phyloP scores from a whole-genome alignment of 306 rosid species.

The Gastrolobium villosum region DNA sequence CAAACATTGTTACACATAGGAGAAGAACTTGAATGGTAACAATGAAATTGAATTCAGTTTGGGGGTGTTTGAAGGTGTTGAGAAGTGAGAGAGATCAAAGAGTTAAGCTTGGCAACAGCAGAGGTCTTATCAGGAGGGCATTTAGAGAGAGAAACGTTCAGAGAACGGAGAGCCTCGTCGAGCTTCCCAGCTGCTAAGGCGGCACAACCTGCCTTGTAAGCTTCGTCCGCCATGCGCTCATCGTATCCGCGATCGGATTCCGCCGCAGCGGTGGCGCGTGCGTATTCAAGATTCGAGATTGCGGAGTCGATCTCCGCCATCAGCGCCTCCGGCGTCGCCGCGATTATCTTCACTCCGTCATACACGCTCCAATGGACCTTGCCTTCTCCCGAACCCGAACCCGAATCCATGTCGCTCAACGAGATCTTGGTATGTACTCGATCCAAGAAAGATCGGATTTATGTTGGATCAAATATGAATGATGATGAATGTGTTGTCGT shows the following conservation, averaged over 20 bases:
- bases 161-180: slow-evolving; percentile 73
- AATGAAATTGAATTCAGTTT: slow-evolving; percentile 28
- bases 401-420: slow-evolving; percentile 15
- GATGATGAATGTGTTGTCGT: too few species aligned
- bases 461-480: too few species aligned
- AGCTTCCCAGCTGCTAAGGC: slow-evolving; percentile 82
- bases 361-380: slow-evolving; percentile 69
- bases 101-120: slow-evolving; percentile 75
- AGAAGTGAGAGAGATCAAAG: slow-evolving; percentile 78
- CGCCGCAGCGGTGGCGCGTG: slow-evolving; percentile 67
- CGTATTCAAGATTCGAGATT: slow-evolving; percentile 74
- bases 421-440: too few species aligned
- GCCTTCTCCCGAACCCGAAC: slow-evolving; percentile 53
- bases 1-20: neutral
- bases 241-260: slow-evolving; percentile 54
- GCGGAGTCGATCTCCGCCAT: slow-evolving; percentile 87
- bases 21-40: neutral
- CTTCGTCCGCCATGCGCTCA: slow-evolving; percentile 78
- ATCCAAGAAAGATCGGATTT: too few species aligned
- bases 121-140: slow-evolving; percentile 78
- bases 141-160: slow-evolving; percentile 71
- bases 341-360: slow-evolving; percentile 74
- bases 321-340: slow-evolving; percentile 78
- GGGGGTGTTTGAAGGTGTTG: slow-evolving; percentile 68
- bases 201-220: slow-evolving; percentile 85